A percentile compares a stretch with the other conserved stretches of the same genome.
Conservation (phyloP, 805 yeast species). For the Candida morakotiae region DNA sequence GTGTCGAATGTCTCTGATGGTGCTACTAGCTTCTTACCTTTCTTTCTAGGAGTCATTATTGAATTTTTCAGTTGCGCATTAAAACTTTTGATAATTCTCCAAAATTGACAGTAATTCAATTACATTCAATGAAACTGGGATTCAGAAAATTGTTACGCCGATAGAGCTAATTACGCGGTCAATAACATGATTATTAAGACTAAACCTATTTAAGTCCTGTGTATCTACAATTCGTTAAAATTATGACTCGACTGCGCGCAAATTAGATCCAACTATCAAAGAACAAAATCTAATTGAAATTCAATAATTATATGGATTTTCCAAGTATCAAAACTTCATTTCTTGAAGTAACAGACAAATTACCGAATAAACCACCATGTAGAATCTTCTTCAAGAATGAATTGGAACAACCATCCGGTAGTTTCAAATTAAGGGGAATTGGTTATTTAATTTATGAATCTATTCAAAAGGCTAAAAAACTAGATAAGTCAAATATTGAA, state of each 20-base stretch:
- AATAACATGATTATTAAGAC: too few relatives aligned
- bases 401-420: slow-evolving; percentile 52
- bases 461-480: slow-evolving; percentile 20
- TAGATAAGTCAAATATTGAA: slow-evolving; percentile 13
- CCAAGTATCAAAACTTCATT: slow-evolving; percentile 26
- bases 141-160: too few relatives aligned
- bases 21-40: slow-evolving; percentile 1
- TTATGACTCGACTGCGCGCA: too few relatives aligned
- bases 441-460: slow-evolving; percentile 42
- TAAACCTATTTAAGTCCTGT: too few relatives aligned
- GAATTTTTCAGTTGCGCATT: too few relatives aligned
- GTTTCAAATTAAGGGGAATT: slow-evolving; percentile 54
- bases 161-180: too few relatives aligned
- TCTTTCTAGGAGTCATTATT: not conserved
- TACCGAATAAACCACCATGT: slow-evolving; percentile 26
- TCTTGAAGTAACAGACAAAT: slow-evolving; percentile 23
- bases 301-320: slow-evolving; percentile 1
- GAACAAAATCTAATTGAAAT: too few relatives aligned
- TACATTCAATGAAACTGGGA: too few relatives aligned
- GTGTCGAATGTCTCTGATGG: slow-evolving; percentile 11
- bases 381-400: slow-evolving; percentile 47
- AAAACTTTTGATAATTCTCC: too few relatives aligned
- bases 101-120: too few relatives aligned
- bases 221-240: too few relatives aligned
- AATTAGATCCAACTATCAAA: too few relatives aligned